phyloP scores from a whole-genome alignment of 106 monocot species.

The Gastrodia elata region DNA sequence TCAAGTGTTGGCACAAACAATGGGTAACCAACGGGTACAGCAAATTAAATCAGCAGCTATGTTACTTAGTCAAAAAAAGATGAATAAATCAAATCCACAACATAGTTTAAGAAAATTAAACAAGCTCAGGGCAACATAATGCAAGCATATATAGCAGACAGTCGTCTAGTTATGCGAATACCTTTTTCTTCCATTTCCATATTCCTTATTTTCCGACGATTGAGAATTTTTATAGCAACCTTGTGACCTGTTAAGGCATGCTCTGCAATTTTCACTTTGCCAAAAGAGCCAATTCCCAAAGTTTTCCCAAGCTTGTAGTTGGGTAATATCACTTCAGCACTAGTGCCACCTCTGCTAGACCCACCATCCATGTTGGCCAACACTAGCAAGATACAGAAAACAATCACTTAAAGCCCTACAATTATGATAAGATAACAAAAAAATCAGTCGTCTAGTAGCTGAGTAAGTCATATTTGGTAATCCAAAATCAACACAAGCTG shows the following conservation, averaged over 20 bases:
- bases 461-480: not conserved
- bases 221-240: conserved; percentile 44
- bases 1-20: not conserved
- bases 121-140: not conserved
- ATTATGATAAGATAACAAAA: not conserved
- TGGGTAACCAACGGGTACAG: not conserved
- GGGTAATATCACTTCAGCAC: conserved; percentile 23
- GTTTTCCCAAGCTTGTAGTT: conserved; percentile 47
- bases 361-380: conserved; percentile 10
- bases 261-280: conserved; percentile 49
- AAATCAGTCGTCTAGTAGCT: not conserved
- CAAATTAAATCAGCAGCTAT: not conserved
- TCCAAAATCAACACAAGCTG: not conserved
- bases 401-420: not conserved
- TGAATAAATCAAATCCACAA: not conserved
- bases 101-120: not conserved
- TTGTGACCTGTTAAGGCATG: conserved; percentile 44
- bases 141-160: not conserved
- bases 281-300: conserved; percentile 49
- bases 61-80: not conserved
- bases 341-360: conserved; percentile 14
- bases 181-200: conserved; percentile 66
- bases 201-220: conserved; percentile 34
- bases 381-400: not conserved
- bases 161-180: conserved; percentile 3